Conservation (phyloP, 2,329 filamentous ascomycete genomes). For the Nemania bipapillata region DNA sequence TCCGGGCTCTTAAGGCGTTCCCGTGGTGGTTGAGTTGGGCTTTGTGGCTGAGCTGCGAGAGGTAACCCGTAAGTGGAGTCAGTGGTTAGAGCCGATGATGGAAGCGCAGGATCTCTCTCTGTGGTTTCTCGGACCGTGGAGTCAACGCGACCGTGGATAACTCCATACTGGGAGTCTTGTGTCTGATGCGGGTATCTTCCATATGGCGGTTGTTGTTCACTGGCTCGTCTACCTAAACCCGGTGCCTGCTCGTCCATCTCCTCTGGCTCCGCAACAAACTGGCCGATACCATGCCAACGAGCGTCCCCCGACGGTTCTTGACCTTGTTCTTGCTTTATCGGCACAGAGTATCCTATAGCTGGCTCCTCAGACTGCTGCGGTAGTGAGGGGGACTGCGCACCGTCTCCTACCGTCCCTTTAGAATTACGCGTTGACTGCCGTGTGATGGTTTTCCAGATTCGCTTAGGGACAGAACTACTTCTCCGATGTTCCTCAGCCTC, state of each 20-base stretch:
- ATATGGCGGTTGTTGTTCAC: slow-evolving; percentile 33
- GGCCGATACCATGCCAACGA: slow-evolving; percentile 26
- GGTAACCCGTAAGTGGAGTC: slow-evolving; percentile 49
- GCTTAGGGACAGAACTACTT: slow-evolving; percentile 47
- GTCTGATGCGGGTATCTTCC: slow-evolving; percentile 33
- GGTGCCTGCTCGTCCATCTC: slow-evolving; percentile 40
- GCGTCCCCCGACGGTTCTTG: slow-evolving; percentile 31
- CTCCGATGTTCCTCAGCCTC: slow-evolving; percentile 48
- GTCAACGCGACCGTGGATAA: slow-evolving; percentile 42
- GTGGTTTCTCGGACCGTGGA: slow-evolving; percentile 46
- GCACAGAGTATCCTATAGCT: slow-evolving; percentile 38
- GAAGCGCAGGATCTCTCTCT: slow-evolving; percentile 47
- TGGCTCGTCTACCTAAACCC: slow-evolving; percentile 23
- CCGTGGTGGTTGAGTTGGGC: slow-evolving; percentile 42
- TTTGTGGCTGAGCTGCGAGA: slow-evolving; percentile 48
- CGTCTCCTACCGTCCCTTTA: slow-evolving; percentile 32
- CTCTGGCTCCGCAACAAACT: slow-evolving; percentile 47
- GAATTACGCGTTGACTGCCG: slow-evolving; percentile 49
- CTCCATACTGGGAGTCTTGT: slow-evolving; percentile 43
- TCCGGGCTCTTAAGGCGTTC: slow-evolving; percentile 52
- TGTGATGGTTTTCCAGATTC: slow-evolving; percentile 47
- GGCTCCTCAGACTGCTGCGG: slow-evolving; percentile 42
- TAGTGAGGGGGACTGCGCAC: slow-evolving; percentile 39
- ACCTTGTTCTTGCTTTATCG: slow-evolving; percentile 42
- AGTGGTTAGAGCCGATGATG: slow-evolving; percentile 45